phyloP scores from a whole-genome alignment of 2,329 filamentous ascomycete species.

The Metarhizium anisopliae region DNA sequence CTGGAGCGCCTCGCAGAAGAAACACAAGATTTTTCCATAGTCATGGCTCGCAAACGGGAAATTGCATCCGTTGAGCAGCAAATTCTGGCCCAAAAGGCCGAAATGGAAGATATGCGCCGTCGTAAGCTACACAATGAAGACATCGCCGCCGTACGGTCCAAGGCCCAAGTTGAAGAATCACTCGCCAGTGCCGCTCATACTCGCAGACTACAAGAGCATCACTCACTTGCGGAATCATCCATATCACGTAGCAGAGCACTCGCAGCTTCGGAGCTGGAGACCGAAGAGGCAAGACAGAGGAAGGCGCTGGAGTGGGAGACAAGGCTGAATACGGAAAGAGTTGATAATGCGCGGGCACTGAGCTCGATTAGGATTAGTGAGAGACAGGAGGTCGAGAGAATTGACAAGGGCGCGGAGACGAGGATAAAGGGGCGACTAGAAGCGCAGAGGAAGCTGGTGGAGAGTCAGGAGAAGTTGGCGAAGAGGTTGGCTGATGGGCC shows the following conservation, averaged over 20 bases:
- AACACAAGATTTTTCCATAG: constrained; percentile 37
- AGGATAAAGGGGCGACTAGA: constrained; percentile 35
- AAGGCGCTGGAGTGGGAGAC: constrained; percentile 41
- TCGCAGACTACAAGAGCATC: constrained; percentile 35
- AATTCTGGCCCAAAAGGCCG: constrained; percentile 38
- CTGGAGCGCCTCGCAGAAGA: constrained; percentile 36
- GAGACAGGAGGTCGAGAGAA: constrained; percentile 38
- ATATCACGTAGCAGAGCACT: constrained; percentile 34
- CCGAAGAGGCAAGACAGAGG: constrained; percentile 33
- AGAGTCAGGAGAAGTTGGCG: constrained; percentile 32
- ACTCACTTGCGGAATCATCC: constrained; percentile 35
- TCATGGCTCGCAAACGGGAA: constrained; percentile 40
- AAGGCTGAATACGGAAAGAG: constrained; percentile 33
- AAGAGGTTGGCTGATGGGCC: constrained; percentile 34
- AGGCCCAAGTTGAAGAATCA: constrained; percentile 37
- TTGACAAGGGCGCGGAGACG: constrained; percentile 37
- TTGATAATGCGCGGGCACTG: constrained; percentile 40
- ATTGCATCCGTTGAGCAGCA: constrained; percentile 42
- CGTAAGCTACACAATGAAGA: constrained; percentile 37
- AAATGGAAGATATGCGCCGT: constrained; percentile 42
- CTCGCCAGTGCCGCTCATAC: constrained; percentile 22
- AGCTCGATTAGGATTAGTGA: constrained; percentile 40
- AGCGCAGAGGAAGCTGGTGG: constrained; percentile 44
- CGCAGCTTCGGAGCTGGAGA: constrained; percentile 36
- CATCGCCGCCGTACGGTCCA: constrained; percentile 31